Evolutionary conservation across 768 basidiomycete genomes (phyloP), one percentile per base, ranked within the genome.

Genomic region (Hemileccinum rubropunctum): DNA sequence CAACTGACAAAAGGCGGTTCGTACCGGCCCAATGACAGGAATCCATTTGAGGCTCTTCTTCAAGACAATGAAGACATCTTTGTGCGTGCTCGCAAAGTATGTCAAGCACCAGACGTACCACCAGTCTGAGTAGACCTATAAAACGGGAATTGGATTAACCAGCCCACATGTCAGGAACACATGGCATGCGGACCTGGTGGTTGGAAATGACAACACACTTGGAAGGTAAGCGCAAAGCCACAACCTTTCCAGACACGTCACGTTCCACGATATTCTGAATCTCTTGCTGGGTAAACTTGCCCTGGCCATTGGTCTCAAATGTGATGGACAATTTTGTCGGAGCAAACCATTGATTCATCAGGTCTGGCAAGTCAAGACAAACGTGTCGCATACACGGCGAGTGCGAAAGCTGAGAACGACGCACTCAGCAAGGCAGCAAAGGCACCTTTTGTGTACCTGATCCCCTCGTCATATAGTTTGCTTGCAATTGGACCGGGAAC

Each of bases 11-110:
- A 38, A 43, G 45, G 42, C 32, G 45, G 11, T 44, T 61, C 79
- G 47, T 69, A 93, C 93, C 86, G 91, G 92, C 13, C 95, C 95
- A 23, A 94, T 66, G 41, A 99, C 65, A 15, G 95, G 95, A 3
- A 95, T 65, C 77, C 82, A 86, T 60, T 88, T 88, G 51, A 98
- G 74, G 58, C 85, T 88, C 65, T 88, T 90, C 78, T 98, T 99
- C 50, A 98, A 73, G 15, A 95, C 86, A 61, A 99, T 99, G 66
- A 83, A 86, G 30, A 98, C 78, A 54, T 91, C 80, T 52, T 76
- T 76, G 64, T 88, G 82, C 1, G 83, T 79, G 36, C 73, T 73
- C 57, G 82, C 77, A 61, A 86, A 88, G 62, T 91, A 91, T 11
- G 82, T 77, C 39, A 93, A 68, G 54, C 84, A 85, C 87, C 91